These are phyloP conservation scores for Telfairia occidentalis DNA, from an alignment of 331 rosid species.

Conservation along the genomic window DNA sequence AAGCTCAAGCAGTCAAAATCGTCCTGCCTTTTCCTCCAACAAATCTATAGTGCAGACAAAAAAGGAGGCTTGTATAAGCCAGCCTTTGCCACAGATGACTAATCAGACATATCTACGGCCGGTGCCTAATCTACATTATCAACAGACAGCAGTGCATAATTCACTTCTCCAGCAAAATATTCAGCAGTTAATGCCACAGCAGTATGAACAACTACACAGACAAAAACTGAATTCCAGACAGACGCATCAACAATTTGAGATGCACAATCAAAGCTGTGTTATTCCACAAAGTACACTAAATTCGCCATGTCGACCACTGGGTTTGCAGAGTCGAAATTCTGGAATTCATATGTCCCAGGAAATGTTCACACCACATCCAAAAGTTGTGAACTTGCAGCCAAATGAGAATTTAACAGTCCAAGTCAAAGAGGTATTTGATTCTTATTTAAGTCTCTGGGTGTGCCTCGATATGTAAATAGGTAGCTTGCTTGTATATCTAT, in stretches of 20 bases:
- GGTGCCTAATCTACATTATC: neutral
- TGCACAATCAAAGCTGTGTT: neutral
- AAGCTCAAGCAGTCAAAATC: neutral
- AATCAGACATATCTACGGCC: neutral
- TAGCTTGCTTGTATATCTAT: neutral
- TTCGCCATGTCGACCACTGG: neutral
- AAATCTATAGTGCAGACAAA: neutral
- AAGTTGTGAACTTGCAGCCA: constrained; percentile 2
- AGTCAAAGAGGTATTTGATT: constrained; percentile 1
- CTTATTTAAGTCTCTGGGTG: neutral
- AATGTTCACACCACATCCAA: neutral
- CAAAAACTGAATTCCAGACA: neutral
- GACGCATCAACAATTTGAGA: neutral
- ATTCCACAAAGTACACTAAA: neutral
- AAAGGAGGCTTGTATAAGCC: neutral
- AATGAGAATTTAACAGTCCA: neutral
- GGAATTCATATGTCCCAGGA: neutral
- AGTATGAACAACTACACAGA: neutral
- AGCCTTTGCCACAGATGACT: neutral
- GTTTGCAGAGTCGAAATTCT: neutral
- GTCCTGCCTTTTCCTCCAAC: neutral
- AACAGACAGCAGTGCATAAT: neutral
- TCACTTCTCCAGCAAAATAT: neutral
- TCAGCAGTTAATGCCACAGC: neutral
- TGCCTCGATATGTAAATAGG: neutral